Evolutionary conservation across 2,329 filamentous ascomycete genomes (phyloP).

Genomic region (Phaeosphaeria sp.): DNA sequence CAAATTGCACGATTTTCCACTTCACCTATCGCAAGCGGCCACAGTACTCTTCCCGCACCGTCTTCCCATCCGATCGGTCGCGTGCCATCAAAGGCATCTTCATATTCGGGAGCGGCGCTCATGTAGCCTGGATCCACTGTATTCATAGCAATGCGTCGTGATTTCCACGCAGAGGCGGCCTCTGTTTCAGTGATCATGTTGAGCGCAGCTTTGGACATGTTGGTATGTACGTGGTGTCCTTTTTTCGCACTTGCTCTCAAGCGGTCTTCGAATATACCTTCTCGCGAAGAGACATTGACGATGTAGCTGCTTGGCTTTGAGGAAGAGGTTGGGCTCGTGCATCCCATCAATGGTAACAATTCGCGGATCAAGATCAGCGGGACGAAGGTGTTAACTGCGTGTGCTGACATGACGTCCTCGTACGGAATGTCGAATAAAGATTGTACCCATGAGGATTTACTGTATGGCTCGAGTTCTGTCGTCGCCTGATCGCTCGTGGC

Average conservation of each 20-base stretch:
- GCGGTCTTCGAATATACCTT: conserved; percentile 20
- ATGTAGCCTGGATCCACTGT: conserved; percentile 21
- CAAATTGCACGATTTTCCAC: conserved; percentile 8
- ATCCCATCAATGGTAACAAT: conserved; percentile 15
- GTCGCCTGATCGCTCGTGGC: not conserved
- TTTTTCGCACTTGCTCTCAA: conserved; percentile 7
- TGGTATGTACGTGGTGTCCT: conserved; percentile 19
- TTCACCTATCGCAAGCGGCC: conserved; percentile 17
- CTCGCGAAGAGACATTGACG: conserved; percentile 22
- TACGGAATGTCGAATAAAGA: conserved; percentile 18
- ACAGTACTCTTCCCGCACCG: conserved; percentile 16
- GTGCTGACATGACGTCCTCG: conserved; percentile 20
- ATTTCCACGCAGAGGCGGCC: conserved; percentile 11
- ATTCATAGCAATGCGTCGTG: conserved; percentile 12
- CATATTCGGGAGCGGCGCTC: conserved; percentile 19
- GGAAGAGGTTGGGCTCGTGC: not conserved
- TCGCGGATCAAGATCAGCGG: conserved; percentile 20
- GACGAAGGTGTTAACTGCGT: conserved; percentile 21
- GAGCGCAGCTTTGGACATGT: conserved; percentile 23
- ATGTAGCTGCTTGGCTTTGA: conserved; percentile 14
- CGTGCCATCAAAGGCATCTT: conserved; percentile 13
- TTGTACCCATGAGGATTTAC: conserved; percentile 19
- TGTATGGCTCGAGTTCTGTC: conserved; percentile 6
- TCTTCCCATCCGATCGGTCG: conserved; percentile 19
- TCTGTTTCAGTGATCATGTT: conserved; percentile 24